A percentile compares a stretch with the other conserved stretches of the same genome.
Conservation (phyloP, 2,329 filamentous ascomycete species). For the Venturia carpophila region DNA sequence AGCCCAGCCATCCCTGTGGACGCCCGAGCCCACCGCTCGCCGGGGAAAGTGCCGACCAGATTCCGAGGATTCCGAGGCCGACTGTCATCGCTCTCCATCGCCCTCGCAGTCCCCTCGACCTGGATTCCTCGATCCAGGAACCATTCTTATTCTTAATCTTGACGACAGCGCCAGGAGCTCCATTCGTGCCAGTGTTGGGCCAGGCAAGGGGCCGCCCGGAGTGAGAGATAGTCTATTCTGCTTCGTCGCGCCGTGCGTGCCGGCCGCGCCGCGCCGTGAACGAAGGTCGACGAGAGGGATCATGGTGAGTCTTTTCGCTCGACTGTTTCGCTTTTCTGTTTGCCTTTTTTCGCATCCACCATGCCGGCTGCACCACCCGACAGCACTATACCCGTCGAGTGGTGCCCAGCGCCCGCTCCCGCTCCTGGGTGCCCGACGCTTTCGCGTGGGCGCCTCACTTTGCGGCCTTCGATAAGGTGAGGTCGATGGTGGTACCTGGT, state of each 20-base stretch:
- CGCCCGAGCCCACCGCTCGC: not conserved
- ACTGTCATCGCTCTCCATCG: not conserved
- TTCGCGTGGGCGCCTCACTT: constrained; percentile 1
- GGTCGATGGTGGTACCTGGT: constrained; percentile 1
- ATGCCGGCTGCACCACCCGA: constrained; percentile 3
- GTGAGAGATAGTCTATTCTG: not conserved
- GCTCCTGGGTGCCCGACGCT: not conserved
- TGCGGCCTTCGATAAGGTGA: not conserved
- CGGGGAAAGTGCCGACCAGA: not conserved
- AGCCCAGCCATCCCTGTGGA: not conserved
- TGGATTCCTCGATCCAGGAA: not conserved
- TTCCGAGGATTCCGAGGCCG: not conserved
- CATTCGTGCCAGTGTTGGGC: not conserved
- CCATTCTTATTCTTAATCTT: too few relatives aligned
- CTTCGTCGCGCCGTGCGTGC: not conserved
- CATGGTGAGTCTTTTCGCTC: constrained; percentile 7
- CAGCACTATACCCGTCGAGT: not conserved
- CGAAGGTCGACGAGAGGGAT: not conserved
- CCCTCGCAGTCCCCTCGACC: not conserved
- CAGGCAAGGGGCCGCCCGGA: not conserved
- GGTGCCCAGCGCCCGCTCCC: not conserved
- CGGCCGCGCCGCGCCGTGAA: too few relatives aligned
- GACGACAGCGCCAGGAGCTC: not conserved
- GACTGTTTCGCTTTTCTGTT: not conserved
- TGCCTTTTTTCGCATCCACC: not conserved